Base-by-base conservation (phyloP, 2,329 filamentous ascomycete genomes). In the Beauveria sp. region DNA sequence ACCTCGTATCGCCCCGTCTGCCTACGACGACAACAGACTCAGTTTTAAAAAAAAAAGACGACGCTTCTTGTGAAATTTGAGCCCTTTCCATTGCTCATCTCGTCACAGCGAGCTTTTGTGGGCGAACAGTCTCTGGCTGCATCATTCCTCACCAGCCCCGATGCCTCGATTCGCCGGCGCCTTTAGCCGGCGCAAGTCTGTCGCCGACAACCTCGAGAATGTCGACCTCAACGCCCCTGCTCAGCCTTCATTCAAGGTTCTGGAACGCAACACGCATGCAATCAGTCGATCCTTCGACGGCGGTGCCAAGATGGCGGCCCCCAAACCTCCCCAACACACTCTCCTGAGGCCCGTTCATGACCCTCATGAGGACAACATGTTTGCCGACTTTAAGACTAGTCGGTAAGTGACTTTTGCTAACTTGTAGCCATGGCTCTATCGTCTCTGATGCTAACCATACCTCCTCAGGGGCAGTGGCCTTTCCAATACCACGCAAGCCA, bases 131-230 rank as follows among this genome's bases (percentile, higher is more conserved):
- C 54, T 54, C 61, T 16, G 34, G 53, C 53, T 50, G 61, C 54
- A 60, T 61, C 51, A 40, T 48, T 47, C 20, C 59, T 64, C 65
- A 69, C 64, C 67, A 69, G 63, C 70, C 74, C 76, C 79, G 73
- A 86, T 86, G 83, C 81, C 81, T 82, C 84, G 80, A 75, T 85
- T 86, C 72, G 80, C 81, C 64, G 80, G 81, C 70, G 75, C 79
- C 64, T 85, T 85, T 65, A 78, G 75, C 69, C 77, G 80, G 80
- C 83, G 83, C 78, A 85, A 81, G 76, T 83, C 82, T 64, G 79
- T 80, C 77, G 80, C 79, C 63, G 79, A 82, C 65, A 81, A 79
- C 65, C 72, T 80, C 64, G 79, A 82, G 63, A 78, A 84, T 80
- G 80, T 70, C 43, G 69, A 77, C 67, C 68, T 77, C 72, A 64